A percentile compares a stretch with the other conserved stretches of the same genome.
phyloP scores from a whole-genome alignment of 2,329 filamentous ascomycete species.

The Canariomyces notabilis region DNA sequence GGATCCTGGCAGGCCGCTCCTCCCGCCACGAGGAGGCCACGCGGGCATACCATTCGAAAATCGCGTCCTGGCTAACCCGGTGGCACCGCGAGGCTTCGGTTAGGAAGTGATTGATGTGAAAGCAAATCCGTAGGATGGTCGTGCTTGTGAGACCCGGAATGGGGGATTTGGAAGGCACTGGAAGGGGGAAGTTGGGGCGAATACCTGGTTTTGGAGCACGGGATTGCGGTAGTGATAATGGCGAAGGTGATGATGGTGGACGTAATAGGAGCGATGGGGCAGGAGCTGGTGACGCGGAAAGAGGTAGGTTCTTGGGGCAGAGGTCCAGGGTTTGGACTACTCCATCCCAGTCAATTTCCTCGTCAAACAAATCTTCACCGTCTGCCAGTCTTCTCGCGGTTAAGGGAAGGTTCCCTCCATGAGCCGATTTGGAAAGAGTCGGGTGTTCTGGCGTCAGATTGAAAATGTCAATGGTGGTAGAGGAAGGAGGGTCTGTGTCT shows the following conservation, averaged over 20 bases:
- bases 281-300: background rate
- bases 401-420: background rate
- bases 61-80: conserved; percentile 33
- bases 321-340: conserved; percentile 31
- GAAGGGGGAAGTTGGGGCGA: conserved; percentile 41
- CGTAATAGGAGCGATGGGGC: background rate
- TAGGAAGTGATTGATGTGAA: conserved; percentile 58
- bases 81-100: conserved; percentile 36
- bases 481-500: background rate
- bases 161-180: conserved; percentile 46
- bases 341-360: conserved; percentile 39
- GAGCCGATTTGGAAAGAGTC: background rate
- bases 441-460: conserved; percentile 11
- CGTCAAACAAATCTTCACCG: conserved; percentile 30
- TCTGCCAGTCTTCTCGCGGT: background rate
- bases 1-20: conserved; percentile 15
- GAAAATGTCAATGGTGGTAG: conserved; percentile 8
- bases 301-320: conserved; percentile 38
- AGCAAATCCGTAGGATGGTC: conserved; percentile 52
- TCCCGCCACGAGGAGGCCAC: conserved; percentile 55
- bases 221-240: conserved; percentile 1
- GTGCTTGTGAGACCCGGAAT: conserved; percentile 47
- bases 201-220: too few relatives aligned
- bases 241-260: background rate
- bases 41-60: conserved; percentile 60